Evolutionary conservation across 2,329 filamentous ascomycete genomes (phyloP).

Genomic region (Periconia digitata): DNA sequence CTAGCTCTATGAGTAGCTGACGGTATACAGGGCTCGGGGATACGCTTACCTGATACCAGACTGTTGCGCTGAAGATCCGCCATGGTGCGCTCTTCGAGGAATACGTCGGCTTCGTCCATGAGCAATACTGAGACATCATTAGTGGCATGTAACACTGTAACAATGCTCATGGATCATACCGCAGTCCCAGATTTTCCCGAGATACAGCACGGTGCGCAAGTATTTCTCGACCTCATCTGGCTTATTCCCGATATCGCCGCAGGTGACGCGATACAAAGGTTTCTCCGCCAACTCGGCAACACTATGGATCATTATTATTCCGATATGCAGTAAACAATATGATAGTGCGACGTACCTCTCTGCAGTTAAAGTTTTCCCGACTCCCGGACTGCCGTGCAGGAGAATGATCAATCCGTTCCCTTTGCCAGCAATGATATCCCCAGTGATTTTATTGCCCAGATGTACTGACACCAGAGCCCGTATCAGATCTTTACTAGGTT

Average conservation of each 20-base stretch:
- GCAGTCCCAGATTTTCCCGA: slow-evolving; percentile 47
- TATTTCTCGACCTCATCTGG: slow-evolving; percentile 2
- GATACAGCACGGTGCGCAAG: not conserved
- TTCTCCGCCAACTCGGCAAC: slow-evolving; percentile 6
- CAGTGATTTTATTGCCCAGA: not conserved
- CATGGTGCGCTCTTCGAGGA: slow-evolving; percentile 52
- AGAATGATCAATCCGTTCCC: slow-evolving; percentile 15
- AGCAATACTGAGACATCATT: slow-evolving; percentile 48
- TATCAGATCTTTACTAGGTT: slow-evolving; percentile 54
- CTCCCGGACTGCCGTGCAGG: slow-evolving; percentile 10
- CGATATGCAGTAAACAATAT: too few species aligned
- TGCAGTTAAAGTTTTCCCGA: slow-evolving; percentile 12
- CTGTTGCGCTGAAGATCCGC: slow-evolving; percentile 16
- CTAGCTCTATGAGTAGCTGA: not conserved
- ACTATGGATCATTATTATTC: not conserved
- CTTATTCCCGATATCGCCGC: slow-evolving; percentile 4
- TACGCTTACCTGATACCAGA: slow-evolving; percentile 12
- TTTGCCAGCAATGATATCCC: slow-evolving; percentile 1
- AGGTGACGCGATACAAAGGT: slow-evolving; percentile 22
- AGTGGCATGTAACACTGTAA: not conserved
- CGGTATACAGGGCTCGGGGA: not conserved
- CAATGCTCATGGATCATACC: slow-evolving; percentile 43
- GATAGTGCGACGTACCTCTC: not conserved
- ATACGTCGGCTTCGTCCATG: slow-evolving; percentile 56
- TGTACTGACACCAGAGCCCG: slow-evolving; percentile 51